phyloP scores from a whole-genome alignment of 2,329 filamentous ascomycete species.

The Herpotrichia juniperi region DNA sequence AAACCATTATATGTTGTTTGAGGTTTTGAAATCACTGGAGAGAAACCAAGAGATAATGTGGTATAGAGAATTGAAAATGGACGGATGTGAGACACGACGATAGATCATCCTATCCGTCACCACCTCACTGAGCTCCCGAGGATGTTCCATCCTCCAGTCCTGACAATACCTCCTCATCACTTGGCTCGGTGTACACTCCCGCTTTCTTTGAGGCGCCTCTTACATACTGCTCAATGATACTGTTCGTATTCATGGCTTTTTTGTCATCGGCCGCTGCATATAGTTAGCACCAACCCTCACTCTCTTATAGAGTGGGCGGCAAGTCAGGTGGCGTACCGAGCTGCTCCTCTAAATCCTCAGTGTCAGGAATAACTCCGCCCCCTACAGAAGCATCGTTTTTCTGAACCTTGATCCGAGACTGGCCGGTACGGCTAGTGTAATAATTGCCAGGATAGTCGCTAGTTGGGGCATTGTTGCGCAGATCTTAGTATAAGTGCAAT shows the following conservation, averaged over 20 bases:
- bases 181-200: constrained; percentile 57
- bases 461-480: constrained; percentile 32
- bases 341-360: constrained; percentile 55
- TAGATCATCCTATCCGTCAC: not conserved
- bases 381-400: constrained; percentile 54
- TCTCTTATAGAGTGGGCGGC: no score
- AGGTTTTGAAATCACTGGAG: not conserved
- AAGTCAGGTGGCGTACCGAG: no score
- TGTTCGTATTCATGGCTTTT: constrained; percentile 55
- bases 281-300: constrained; percentile 2
- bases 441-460: constrained; percentile 50
- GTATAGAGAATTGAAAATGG: not conserved
- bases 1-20: not conserved
- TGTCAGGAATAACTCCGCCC: constrained; percentile 51
- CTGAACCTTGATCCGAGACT: constrained; percentile 53
- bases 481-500: constrained; percentile 9
- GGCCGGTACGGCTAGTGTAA: constrained; percentile 55
- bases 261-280: constrained; percentile 53
- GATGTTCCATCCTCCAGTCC: constrained; percentile 42
- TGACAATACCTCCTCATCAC: constrained; percentile 57
- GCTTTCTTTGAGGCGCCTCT: constrained; percentile 53
- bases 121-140: constrained; percentile 24
- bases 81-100: not conserved
- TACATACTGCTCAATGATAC: constrained; percentile 56
- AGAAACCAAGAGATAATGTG: not conserved